Percentiles rank a stretch among this genome's conserved stretches.
Conservation (phyloP, 805 yeast species). For the Lipomyces starkeyi region DNA sequence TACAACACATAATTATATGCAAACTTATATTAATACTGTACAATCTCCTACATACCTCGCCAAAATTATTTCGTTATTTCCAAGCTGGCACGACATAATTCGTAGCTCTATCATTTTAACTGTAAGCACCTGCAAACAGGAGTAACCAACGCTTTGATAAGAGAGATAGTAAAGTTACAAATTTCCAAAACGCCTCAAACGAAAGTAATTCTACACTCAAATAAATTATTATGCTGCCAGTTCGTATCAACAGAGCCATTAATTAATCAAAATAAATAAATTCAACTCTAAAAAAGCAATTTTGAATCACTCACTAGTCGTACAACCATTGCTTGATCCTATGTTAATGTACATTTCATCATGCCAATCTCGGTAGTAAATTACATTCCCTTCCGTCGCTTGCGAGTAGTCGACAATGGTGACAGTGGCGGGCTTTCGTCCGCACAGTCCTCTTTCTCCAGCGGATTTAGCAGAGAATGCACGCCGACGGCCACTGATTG, state of each 20-base stretch:
- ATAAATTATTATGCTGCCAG: not conserved
- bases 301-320: not conserved
- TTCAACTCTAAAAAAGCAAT: not conserved
- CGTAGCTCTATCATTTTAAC: not conserved
- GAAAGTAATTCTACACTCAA: not conserved
- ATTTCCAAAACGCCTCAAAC: not conserved
- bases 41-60: too few relatives aligned
- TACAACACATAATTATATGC: too few relatives aligned
- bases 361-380: not conserved
- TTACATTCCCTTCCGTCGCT: constrained; percentile 27
- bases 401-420: constrained; percentile 33
- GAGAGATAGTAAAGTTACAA: not conserved
- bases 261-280: not conserved
- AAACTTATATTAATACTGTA: too few relatives aligned
- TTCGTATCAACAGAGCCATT: not conserved
- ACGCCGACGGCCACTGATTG: constrained; percentile 25
- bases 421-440: constrained; percentile 34
- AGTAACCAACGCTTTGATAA: not conserved
- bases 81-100: not conserved
- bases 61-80: not conserved
- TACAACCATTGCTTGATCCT: not conserved
- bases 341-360: not conserved
- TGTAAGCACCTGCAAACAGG: not conserved
- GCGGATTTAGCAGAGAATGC: constrained; percentile 31
- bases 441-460: constrained; percentile 24